phyloP scores from a whole-genome alignment of 2,329 filamentous ascomycete species.

The Didymella glomerata region DNA sequence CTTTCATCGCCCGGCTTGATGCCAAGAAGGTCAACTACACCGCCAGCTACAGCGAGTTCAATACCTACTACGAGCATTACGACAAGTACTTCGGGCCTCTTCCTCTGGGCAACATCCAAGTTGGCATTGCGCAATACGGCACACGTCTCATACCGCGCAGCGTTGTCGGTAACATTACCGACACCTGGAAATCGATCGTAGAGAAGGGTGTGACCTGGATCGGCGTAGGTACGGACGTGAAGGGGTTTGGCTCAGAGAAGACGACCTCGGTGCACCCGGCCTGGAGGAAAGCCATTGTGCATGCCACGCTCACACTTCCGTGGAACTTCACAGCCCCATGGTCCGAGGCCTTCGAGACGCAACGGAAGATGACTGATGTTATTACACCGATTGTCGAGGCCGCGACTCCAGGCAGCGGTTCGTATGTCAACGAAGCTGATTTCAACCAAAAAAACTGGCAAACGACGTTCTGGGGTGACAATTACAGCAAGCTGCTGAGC shows the following conservation, averaged over 20 bases:
- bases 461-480: slow-evolving; percentile 32
- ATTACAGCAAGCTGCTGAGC: slow-evolving; percentile 36
- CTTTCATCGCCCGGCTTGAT: slow-evolving; percentile 27
- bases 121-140: slow-evolving; percentile 32
- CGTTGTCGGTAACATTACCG: slow-evolving; percentile 23
- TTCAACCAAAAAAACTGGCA: slow-evolving; percentile 32
- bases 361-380: slow-evolving; percentile 31
- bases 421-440: slow-evolving; percentile 42
- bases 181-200: slow-evolving; percentile 28
- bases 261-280: slow-evolving; percentile 36
- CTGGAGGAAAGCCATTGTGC: slow-evolving; percentile 33
- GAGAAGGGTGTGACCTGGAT: slow-evolving; percentile 33
- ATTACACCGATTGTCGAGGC: slow-evolving; percentile 31
- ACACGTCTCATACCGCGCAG: slow-evolving; percentile 29
- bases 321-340: slow-evolving; percentile 34
- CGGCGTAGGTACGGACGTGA: slow-evolving; percentile 28
- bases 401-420: slow-evolving; percentile 30
- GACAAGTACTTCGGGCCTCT: slow-evolving; percentile 35
- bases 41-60: slow-evolving; percentile 22
- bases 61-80: slow-evolving; percentile 35
- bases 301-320: slow-evolving; percentile 28
- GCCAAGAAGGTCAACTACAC: slow-evolving; percentile 26
- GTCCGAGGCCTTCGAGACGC: slow-evolving; percentile 27
- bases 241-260: slow-evolving; percentile 23
- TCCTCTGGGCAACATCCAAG: slow-evolving; percentile 31